Evolutionary conservation across 306 rosid species (phyloP).

Genomic region (Dicorynia guianensis): DNA sequence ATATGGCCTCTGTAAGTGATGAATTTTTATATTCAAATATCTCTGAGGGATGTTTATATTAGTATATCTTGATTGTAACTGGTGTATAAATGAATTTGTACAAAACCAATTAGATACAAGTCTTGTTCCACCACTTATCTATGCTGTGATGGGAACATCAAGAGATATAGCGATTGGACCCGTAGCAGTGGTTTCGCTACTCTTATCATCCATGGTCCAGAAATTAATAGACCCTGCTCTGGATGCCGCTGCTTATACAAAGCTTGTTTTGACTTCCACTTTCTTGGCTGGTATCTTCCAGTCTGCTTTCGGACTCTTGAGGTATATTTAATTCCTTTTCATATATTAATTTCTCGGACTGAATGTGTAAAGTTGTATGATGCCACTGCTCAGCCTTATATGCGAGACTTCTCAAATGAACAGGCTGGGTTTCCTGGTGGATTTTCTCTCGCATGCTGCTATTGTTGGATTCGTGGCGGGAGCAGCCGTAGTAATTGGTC

Average conservation of each 20-base stretch:
- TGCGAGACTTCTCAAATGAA: no score
- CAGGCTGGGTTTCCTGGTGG: slow-evolving; percentile 83
- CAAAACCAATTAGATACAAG: slow-evolving; percentile 65
- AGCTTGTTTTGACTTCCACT: slow-evolving; percentile 71
- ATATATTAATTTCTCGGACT: not conserved
- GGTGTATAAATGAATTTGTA: not conserved
- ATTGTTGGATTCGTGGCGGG: slow-evolving; percentile 75
- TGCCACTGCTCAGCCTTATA: no score
- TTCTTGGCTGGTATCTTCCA: slow-evolving; percentile 89
- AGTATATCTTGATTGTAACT: not conserved
- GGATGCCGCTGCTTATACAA: slow-evolving; percentile 69
- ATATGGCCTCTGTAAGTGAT: slow-evolving; percentile 85
- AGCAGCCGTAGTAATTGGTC: slow-evolving; percentile 82
- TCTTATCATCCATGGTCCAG: slow-evolving; percentile 76
- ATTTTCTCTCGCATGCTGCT: slow-evolving; percentile 79
- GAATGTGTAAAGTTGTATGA: no score
- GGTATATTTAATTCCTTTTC: slow-evolving; percentile 35
- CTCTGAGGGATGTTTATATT: not conserved
- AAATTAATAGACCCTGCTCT: slow-evolving; percentile 62
- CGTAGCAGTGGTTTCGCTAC: slow-evolving; percentile 84
- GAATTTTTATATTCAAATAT: not conserved
- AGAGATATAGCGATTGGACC: slow-evolving; percentile 91
- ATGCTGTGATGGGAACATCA: slow-evolving; percentile 90
- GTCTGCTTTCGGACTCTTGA: slow-evolving; percentile 73
- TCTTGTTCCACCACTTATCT: slow-evolving; percentile 88